These are phyloP conservation scores for Boletus subluridellus DNA, from an alignment of 1,284 basidiomycete species.

Conservation along the genomic window DNA sequence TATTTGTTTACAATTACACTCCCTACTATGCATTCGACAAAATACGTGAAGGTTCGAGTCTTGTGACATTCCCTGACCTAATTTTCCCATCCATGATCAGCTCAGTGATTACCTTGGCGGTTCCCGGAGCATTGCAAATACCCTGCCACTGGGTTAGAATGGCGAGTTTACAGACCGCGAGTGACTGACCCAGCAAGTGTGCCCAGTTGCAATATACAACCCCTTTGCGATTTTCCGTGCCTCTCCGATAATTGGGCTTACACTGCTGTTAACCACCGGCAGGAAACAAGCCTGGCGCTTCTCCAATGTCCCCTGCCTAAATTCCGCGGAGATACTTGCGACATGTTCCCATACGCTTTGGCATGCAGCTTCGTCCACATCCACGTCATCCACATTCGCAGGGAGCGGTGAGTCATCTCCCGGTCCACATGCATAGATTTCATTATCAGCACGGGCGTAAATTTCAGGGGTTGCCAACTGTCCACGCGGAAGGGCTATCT, in stretches of 20 bases:
- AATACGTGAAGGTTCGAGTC: conserved; percentile 37
- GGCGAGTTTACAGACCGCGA: not conserved
- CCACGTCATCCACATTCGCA: conserved; percentile 58
- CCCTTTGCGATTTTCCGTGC: conserved; percentile 48
- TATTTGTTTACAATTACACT: not conserved
- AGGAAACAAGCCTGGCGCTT: conserved; percentile 68
- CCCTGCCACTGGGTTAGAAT: conserved; percentile 43
- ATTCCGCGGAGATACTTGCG: conserved; percentile 52
- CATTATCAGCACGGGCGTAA: conserved; percentile 64
- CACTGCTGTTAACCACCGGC: conserved; percentile 49
- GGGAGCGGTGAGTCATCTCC: conserved; percentile 61
- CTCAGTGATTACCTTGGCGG: conserved; percentile 57
- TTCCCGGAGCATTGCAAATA: conserved; percentile 70
- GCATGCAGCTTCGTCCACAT: conserved; percentile 52
- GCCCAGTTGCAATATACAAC: conserved; percentile 61
- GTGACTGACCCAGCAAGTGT: conserved; percentile 61
- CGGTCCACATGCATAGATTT: conserved; percentile 68
- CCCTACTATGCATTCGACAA: conserved; percentile 22
- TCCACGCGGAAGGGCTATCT: conserved; percentile 42
- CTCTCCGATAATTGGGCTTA: conserved; percentile 62
- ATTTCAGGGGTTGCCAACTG: conserved; percentile 55
- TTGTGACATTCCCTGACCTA: conserved; percentile 36
- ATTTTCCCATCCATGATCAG: conserved; percentile 56
- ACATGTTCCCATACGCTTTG: conserved; percentile 53
- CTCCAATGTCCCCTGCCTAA: conserved; percentile 50